A percentile compares a stretch with the other conserved stretches of the same genome.
Evolutionary conservation across 495 filamentous ascomycete species (phyloP).

Genomic region (Baudoinia panamericana): DNA sequence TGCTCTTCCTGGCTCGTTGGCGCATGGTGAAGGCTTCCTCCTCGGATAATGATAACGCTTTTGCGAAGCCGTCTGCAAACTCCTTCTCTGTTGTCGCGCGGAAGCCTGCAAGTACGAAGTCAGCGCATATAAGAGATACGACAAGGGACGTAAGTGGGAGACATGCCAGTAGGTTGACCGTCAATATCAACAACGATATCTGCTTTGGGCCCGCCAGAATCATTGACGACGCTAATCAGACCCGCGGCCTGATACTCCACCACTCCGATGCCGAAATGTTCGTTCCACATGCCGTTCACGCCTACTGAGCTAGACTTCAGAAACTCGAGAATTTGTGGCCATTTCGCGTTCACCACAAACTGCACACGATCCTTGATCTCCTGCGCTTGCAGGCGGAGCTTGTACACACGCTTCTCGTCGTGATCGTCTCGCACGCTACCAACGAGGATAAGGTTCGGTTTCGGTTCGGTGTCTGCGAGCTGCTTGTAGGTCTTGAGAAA

Average conservation of each 20-base stretch:
- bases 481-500: slow-evolving; percentile 40
- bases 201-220: slow-evolving; percentile 78
- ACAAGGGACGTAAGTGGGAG: too few relatives aligned
- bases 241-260: slow-evolving; percentile 97
- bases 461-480: slow-evolving; percentile 15
- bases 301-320: slow-evolving; percentile 62
- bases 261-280: slow-evolving; percentile 96
- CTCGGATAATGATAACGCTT: slow-evolving; percentile 52
- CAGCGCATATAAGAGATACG: too few relatives aligned
- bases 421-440: slow-evolving; percentile 74
- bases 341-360: slow-evolving; percentile 79
- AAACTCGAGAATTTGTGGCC: slow-evolving; percentile 71
- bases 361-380: slow-evolving; percentile 75
- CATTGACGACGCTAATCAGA: slow-evolving; percentile 77
- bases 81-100: slow-evolving; percentile 62
- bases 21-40: slow-evolving; percentile 62
- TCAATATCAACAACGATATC: slow-evolving; percentile 80
- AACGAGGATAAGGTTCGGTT: slow-evolving; percentile 61
- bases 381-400: slow-evolving; percentile 75
- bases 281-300: slow-evolving; percentile 98
- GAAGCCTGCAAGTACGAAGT: slow-evolving; percentile 56
- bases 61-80: slow-evolving; percentile 65
- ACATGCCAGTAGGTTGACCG: slow-evolving; percentile 54
- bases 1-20: slow-evolving; percentile 56
- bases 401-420: slow-evolving; percentile 80